Conservation (phyloP, 2,329 filamentous ascomycete genomes). For the Ophidiomyces ophidiicola region DNA sequence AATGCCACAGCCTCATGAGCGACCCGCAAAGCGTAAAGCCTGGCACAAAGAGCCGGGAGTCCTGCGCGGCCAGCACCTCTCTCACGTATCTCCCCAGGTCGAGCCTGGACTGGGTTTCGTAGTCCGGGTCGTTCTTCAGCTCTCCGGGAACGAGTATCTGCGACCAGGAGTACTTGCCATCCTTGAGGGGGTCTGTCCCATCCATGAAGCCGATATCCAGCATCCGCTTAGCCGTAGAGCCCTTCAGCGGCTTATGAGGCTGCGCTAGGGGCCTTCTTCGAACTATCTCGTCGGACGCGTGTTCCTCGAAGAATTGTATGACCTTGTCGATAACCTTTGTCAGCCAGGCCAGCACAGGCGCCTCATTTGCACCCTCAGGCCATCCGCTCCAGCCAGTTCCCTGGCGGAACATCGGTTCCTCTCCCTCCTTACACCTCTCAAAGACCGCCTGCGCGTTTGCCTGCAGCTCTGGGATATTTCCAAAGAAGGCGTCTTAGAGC, state of each 20-base stretch:
- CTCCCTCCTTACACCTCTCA: constrained; percentile 15
- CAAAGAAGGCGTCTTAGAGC: constrained; percentile 21
- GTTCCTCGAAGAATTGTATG: constrained; percentile 13
- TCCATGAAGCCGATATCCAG: constrained; percentile 28
- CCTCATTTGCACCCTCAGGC: constrained; percentile 20
- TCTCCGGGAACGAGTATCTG: constrained; percentile 6
- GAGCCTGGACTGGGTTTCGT: constrained; percentile 31
- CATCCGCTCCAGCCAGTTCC: constrained; percentile 21
- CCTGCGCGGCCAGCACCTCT: constrained; percentile 11
- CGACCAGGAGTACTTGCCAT: not conserved
- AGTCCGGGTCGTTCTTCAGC: constrained; percentile 33
- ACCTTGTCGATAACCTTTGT: constrained; percentile 12
- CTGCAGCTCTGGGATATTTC: constrained; percentile 18
- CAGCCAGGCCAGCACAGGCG: constrained; percentile 20
- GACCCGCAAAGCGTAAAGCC: constrained; percentile 39
- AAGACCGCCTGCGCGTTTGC: constrained; percentile 19
- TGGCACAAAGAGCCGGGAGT: constrained; percentile 29
- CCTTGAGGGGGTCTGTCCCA: constrained; percentile 10
- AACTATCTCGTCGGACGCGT: constrained; percentile 5
- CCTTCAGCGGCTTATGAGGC: constrained; percentile 19
- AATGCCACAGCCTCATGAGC: constrained; percentile 38
- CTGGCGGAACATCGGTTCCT: constrained; percentile 18
- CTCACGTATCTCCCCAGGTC: constrained; percentile 19
- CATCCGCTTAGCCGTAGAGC: constrained; percentile 25
- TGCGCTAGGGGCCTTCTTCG: constrained; percentile 16